A percentile compares a stretch with the other conserved stretches of the same genome.
phyloP scores from a whole-genome alignment of 1,284 basidiomycete genomes.

The Wolfiporia cocos region DNA sequence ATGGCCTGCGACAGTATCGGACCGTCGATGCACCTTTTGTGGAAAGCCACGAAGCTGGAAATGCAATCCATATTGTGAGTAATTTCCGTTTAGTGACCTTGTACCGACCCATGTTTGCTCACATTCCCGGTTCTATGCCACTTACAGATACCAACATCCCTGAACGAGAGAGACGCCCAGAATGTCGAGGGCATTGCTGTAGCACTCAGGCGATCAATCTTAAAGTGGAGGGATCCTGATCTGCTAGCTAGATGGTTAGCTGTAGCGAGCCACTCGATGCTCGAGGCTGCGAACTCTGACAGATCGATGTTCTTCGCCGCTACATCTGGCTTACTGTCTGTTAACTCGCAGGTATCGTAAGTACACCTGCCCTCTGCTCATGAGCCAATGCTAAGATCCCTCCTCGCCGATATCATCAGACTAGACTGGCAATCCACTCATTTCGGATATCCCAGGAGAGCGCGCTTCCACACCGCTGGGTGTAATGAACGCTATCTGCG shows the following conservation, averaged over 20 bases:
- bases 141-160: slow-evolving; percentile 6
- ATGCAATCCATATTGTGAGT: slow-evolving; percentile 25
- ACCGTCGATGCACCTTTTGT: slow-evolving; percentile 15
- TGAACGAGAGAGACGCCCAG: not conserved
- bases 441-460: slow-evolving; percentile 23
- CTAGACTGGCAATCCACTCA: slow-evolving; percentile 26
- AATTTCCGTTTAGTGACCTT: slow-evolving; percentile 6
- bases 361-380: slow-evolving; percentile 6
- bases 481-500: slow-evolving; percentile 22
- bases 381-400: not conserved
- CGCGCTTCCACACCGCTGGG: slow-evolving; percentile 20
- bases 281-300: slow-evolving; percentile 18
- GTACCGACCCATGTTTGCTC: slow-evolving; percentile 5
- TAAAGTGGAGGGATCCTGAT: slow-evolving; percentile 12
- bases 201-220: slow-evolving; percentile 22
- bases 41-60: slow-evolving; percentile 12
- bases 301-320: slow-evolving; percentile 17
- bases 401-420: slow-evolving; percentile 11
- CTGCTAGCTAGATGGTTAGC: slow-evolving; percentile 22
- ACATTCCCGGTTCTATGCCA: not conserved
- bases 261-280: slow-evolving; percentile 23
- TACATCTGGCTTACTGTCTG: slow-evolving; percentile 12
- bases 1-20: slow-evolving; percentile 20
- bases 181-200: slow-evolving; percentile 12
- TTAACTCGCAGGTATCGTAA: slow-evolving; percentile 29